These are phyloP conservation scores for Leishmania arabica DNA, from an alignment of 208 protist species.

Conservation along the genomic window DNA sequence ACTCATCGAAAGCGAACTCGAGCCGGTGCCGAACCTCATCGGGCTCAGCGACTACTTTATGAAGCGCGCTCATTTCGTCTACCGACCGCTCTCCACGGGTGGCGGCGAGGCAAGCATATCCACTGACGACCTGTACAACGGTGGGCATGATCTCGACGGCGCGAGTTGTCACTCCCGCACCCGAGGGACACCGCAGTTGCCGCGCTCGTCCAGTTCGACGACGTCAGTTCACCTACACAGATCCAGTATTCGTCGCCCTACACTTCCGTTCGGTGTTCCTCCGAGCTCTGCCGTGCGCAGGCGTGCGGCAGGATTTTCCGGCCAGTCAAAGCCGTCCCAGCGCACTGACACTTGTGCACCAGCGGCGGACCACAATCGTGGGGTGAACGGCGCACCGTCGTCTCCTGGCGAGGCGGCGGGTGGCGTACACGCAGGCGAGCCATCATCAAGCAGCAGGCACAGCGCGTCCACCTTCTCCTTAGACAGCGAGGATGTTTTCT, in stretches of 20 bases:
- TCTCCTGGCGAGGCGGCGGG: too few relatives aligned
- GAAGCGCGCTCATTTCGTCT: conserved; percentile 16
- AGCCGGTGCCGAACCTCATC: conserved; percentile 34
- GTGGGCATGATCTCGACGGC: not conserved
- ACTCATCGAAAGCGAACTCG: conserved; percentile 18
- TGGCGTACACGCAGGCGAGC: not conserved
- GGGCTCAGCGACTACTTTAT: conserved; percentile 28
- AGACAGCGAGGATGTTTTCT: conserved; percentile 23
- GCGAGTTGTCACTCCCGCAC: not conserved
- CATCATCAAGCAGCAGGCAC: not conserved
- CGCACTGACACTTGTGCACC: not conserved
- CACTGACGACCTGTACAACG: not conserved
- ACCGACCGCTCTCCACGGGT: conserved; percentile 14
- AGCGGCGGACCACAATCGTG: not conserved
- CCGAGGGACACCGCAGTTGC: not conserved
- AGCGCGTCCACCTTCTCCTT: not conserved
- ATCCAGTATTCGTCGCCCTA: not conserved
- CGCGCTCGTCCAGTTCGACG: not conserved
- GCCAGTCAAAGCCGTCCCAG: not conserved
- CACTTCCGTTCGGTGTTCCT: not conserved
- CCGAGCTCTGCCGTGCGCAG: not conserved
- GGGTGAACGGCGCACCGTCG: not conserved
- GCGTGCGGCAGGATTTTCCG: too few relatives aligned
- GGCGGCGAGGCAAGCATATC: not conserved
- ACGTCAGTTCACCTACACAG: not conserved